Conservation (phyloP, 2,329 filamentous ascomycete genomes). For the Lasiodiplodia sp. region DNA sequence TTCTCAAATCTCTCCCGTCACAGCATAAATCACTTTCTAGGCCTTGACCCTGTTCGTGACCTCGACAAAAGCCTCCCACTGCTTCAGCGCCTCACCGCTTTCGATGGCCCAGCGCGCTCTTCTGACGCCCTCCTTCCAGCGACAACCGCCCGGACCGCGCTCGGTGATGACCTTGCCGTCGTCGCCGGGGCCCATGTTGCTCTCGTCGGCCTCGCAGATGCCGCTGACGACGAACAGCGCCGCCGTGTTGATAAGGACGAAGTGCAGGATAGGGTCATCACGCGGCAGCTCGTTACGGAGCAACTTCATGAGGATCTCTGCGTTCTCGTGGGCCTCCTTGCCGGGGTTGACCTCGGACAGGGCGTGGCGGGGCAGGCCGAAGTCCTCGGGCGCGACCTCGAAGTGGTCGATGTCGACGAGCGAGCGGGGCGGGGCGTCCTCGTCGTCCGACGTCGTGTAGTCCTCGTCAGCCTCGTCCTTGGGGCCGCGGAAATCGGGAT, state of each 20-base stretch:
- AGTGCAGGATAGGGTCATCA: constrained; percentile 87
- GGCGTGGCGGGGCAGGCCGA: constrained; percentile 79
- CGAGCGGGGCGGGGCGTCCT: constrained; percentile 48
- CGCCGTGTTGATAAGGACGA: constrained; percentile 93
- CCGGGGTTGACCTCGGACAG: constrained; percentile 82
- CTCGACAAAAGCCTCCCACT: constrained; percentile 84
- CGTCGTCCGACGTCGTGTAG: constrained; percentile 52
- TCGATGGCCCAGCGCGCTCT: constrained; percentile 86
- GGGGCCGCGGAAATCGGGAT: constrained; percentile 51
- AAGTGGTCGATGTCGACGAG: constrained; percentile 76
- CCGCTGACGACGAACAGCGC: constrained; percentile 86
- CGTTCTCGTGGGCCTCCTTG: constrained; percentile 86
- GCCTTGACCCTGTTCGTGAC: constrained; percentile 68
- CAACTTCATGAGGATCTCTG: constrained; percentile 79
- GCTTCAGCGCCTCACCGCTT: constrained; percentile 83
- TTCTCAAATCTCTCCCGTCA: too few relatives aligned
- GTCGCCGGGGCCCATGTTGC: constrained; percentile 79
- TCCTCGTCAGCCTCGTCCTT: constrained; percentile 45
- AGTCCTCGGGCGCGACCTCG: constrained; percentile 80
- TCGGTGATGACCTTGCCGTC: constrained; percentile 83
- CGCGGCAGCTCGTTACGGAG: constrained; percentile 74
- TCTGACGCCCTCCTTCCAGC: constrained; percentile 95
- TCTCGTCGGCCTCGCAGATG: constrained; percentile 82
- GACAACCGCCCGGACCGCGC: constrained; percentile 80
- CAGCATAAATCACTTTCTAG: background rate